Evolutionary conservation across 345 rosid genomes (phyloP), one percentile per base, ranked within the genome.

Genomic region (Eucalyptus brandiana): DNA sequence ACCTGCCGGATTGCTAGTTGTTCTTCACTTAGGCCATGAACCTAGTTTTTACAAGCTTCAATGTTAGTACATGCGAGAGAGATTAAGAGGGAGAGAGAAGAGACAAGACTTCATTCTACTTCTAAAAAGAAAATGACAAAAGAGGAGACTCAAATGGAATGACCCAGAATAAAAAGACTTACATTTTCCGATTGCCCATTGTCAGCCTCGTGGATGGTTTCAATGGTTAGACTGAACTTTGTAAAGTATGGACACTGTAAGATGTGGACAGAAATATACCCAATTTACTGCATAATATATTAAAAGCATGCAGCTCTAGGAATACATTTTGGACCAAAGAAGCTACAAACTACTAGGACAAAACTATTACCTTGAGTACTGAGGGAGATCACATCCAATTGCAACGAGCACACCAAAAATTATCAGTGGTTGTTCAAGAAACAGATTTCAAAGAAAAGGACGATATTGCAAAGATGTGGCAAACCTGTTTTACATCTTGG

Each of bases 401-500:
- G 88, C 48, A 62, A 80, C 44, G 62, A 42, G 42, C 86, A 88
- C 60, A 67, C 69, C 50, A 87, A 89, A 86, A 89, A 86, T 54
- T 42, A 88, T 93, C 49, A 95, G 89, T 89, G 54, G 80, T 87
- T 87, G 87, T 88, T 56, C 69, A 19, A 80, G 51, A 87, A 90
- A 40, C 42, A 69, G 87, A 56, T 26, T 65, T 13, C 42, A 40
- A 42, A 48, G 87, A 89, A 24, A 86, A 10, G 21, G 21, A 89
- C 3, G 17, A 37, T 34, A 58, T 30, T 45, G 88, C 24, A 56
- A 89, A 67, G 44, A 88, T 65, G 72, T 45, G 18, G 60, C 88
- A 89, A 76, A 95, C 97, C 96, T 91, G 97, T 95, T 93, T 95
- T 96, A 91, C 96, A 96, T 91, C 95, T 94, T 42, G 97, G 97